Percentiles rank a stretch among this genome's conserved stretches.
Conservation (phyloP, 768 basidiomycete genomes). For the Boletus vermiculosoides region DNA sequence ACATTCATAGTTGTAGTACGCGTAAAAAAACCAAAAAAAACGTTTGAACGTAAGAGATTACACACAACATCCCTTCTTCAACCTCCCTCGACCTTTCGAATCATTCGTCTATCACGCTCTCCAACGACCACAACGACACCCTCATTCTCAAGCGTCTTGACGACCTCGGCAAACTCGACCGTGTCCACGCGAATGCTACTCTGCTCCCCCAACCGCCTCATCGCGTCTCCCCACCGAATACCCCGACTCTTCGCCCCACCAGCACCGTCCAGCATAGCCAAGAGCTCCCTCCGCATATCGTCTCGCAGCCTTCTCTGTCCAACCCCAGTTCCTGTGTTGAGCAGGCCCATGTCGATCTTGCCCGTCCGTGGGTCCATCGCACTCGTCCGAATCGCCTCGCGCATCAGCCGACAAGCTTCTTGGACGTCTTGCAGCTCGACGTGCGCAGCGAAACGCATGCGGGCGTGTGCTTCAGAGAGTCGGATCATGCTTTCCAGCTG, state of each 20-base stretch:
- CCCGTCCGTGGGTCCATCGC: slow-evolving; percentile 96
- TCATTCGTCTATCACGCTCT: slow-evolving; percentile 80
- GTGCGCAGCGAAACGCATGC: slow-evolving; percentile 88
- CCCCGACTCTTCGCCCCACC: slow-evolving; percentile 54
- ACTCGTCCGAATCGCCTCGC: slow-evolving; percentile 90
- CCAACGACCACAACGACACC: slow-evolving; percentile 84
- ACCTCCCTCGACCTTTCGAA: slow-evolving; percentile 60
- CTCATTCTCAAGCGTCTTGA: slow-evolving; percentile 79
- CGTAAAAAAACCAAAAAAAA: not conserved
- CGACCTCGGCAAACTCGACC: slow-evolving; percentile 78
- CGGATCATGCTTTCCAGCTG: slow-evolving; percentile 98
- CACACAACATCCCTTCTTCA: slow-evolving; percentile 11
- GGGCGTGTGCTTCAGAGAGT: slow-evolving; percentile 92
- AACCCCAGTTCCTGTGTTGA: slow-evolving; percentile 89
- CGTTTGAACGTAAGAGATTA: slow-evolving; percentile 3
- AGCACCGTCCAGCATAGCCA: slow-evolving; percentile 56
- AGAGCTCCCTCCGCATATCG: slow-evolving; percentile 85
- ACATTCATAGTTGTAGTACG: not conserved
- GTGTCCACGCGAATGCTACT: slow-evolving; percentile 78
- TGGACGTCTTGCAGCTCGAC: slow-evolving; percentile 86
- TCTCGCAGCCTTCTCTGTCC: slow-evolving; percentile 83
- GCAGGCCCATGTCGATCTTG: slow-evolving; percentile 94
- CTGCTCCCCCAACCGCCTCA: slow-evolving; percentile 77
- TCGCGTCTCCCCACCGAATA: slow-evolving; percentile 79
- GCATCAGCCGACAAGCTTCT: slow-evolving; percentile 93